phyloP scores from a whole-genome alignment of 2,329 filamentous ascomycete species.

The Paecilomyces fulvus region DNA sequence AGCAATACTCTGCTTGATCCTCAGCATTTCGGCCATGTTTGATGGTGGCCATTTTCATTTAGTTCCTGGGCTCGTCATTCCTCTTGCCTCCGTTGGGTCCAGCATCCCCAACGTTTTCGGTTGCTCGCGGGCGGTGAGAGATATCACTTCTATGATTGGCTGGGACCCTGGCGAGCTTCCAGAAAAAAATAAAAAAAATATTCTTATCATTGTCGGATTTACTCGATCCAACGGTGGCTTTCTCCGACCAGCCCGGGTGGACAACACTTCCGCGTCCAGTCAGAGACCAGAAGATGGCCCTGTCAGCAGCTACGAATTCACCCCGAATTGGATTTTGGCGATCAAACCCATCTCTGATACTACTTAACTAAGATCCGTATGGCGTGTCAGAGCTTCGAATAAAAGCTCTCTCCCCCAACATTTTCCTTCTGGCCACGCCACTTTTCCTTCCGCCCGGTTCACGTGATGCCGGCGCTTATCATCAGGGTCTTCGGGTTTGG shows the following conservation, averaged over 20 bases:
- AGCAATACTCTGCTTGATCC: not conserved
- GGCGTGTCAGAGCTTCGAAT: not conserved
- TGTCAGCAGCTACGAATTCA: not conserved
- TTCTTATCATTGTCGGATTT: too few species aligned
- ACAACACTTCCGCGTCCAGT: not conserved
- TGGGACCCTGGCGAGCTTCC: not conserved
- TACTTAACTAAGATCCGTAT: not conserved
- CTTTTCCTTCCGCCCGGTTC: not conserved
- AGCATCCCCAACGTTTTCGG: constrained; percentile 2
- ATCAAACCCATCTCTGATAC: not conserved
- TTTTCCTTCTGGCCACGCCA: not conserved
- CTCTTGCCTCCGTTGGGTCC: constrained; percentile 3
- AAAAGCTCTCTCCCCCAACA: not conserved
- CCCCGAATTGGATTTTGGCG: not conserved
- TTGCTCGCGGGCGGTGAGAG: not conserved
- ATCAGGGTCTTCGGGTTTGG: too few species aligned
- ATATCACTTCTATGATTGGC: not conserved
- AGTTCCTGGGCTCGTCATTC: not conserved
- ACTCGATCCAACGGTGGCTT: not conserved
- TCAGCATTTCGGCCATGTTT: not conserved
- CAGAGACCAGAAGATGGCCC: not conserved
- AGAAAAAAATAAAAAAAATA: not conserved
- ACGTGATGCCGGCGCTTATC: not conserved
- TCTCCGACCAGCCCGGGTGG: not conserved
- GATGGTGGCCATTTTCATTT: not conserved